Percentiles rank a stretch among this genome's conserved stretches.
These are phyloP conservation scores for Datura wrightii DNA, from an alignment of 257 asterid species.

Conservation along the genomic window DNA sequence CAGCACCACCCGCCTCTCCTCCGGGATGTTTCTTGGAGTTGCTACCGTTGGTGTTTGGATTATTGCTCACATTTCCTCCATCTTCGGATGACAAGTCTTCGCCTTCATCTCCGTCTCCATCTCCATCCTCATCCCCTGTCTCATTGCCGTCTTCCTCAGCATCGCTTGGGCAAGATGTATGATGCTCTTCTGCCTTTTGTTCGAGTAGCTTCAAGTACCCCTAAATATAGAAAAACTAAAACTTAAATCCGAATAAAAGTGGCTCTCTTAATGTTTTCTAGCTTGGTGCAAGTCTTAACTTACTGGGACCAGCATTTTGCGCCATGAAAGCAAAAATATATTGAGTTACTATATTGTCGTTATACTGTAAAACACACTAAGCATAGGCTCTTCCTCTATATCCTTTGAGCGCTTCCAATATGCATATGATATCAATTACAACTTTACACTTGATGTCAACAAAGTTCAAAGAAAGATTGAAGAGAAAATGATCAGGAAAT, in stretches of 20 bases:
- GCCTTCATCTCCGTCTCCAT: slow-evolving; percentile 39
- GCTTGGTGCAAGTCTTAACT: too few species aligned
- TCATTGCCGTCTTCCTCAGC: slow-evolving; percentile 42
- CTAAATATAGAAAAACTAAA: slow-evolving; percentile 28
- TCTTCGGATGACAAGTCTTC: slow-evolving; percentile 46
- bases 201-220: slow-evolving; percentile 48
- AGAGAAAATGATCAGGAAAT: too few species aligned
- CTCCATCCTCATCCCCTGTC: slow-evolving; percentile 37
- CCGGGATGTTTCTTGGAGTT: slow-evolving; percentile 45
- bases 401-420: too few species aligned
- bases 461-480: background rate
- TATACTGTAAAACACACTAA: too few species aligned
- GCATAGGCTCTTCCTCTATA: background rate
- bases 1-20: slow-evolving; percentile 32
- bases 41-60: slow-evolving; percentile 45
- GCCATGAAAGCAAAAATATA: too few species aligned
- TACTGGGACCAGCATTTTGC: too few species aligned
- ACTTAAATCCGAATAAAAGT: too few species aligned
- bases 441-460: background rate
- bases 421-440: background rate
- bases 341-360: too few species aligned
- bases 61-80: slow-evolving; percentile 32
- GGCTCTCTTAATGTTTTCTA: background rate
- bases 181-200: slow-evolving; percentile 43
- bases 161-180: slow-evolving; percentile 40